Conservation (phyloP, 2,329 filamentous ascomycete genomes). For the Neophaeococcomyces aloes region DNA sequence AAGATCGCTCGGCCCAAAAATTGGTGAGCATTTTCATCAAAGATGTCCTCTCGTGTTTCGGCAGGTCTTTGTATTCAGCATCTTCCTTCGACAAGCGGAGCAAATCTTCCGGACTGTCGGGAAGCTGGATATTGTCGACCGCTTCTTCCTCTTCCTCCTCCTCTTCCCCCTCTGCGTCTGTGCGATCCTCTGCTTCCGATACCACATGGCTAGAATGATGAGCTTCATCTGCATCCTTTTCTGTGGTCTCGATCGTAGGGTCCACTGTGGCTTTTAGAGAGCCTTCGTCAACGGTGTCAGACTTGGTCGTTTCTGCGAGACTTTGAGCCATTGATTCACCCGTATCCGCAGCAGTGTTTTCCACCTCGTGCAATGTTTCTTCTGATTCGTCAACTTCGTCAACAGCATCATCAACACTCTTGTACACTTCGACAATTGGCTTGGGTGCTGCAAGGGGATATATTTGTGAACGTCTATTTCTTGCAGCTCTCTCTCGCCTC, state of each 20-base stretch:
- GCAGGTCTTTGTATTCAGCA: conserved; percentile 60
- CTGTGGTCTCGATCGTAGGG: conserved; percentile 28
- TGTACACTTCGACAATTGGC: conserved; percentile 91
- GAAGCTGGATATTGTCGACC: conserved; percentile 55
- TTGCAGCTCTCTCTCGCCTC: conserved; percentile 67
- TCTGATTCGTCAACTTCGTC: conserved; percentile 63
- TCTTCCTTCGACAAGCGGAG: conserved; percentile 43
- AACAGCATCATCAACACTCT: conserved; percentile 85
- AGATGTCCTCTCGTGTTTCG: conserved; percentile 85
- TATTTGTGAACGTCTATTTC: conserved; percentile 63
- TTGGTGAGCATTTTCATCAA: conserved; percentile 92
- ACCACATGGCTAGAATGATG: conserved; percentile 42
- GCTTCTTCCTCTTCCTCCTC: conserved; percentile 62
- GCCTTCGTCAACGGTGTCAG: conserved; percentile 23
- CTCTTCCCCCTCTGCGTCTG: conserved; percentile 54
- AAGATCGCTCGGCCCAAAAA: conserved; percentile 96
- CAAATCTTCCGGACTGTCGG: conserved; percentile 41
- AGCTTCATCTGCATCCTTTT: conserved; percentile 35
- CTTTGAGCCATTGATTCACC: conserved; percentile 18
- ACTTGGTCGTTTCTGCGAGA: conserved; percentile 27
- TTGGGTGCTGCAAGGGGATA: conserved; percentile 89
- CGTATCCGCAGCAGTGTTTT: conserved; percentile 16
- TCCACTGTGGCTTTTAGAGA: conserved; percentile 27
- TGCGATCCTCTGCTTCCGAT: conserved; percentile 60
- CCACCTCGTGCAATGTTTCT: conserved; percentile 34